phyloP scores from a whole-genome alignment of 2,329 filamentous ascomycete genomes.

The Zalaria sp. region DNA sequence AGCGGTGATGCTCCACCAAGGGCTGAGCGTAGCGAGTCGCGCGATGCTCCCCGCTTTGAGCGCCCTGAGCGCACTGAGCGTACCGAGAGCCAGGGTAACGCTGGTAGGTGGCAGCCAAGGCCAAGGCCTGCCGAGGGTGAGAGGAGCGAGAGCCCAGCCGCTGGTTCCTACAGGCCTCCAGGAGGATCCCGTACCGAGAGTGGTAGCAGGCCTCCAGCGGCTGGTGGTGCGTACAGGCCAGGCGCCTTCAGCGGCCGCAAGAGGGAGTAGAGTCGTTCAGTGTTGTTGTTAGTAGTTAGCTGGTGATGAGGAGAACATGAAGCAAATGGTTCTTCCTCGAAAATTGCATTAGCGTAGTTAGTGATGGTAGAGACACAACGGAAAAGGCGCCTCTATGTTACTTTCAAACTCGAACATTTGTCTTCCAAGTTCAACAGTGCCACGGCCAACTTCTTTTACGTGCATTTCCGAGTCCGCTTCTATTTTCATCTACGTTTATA shows the following conservation, averaged over 20 bases:
- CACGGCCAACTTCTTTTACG: too few relatives aligned
- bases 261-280: conserved; percentile 1
- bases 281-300: too few relatives aligned
- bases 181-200: conserved; percentile 7
- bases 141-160: conserved; percentile 7
- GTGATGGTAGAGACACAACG: too few relatives aligned
- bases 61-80: conserved; percentile 7
- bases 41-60: conserved; percentile 7
- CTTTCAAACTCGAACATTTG: too few relatives aligned
- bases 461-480: too few relatives aligned
- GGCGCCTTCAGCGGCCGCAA: conserved; percentile 4
- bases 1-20: conserved; percentile 8
- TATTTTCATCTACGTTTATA: too few relatives aligned
- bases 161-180: conserved; percentile 12
- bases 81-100: background rate
- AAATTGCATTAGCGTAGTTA: too few relatives aligned
- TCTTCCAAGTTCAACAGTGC: too few relatives aligned
- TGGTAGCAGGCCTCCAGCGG: background rate
- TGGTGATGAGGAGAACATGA: too few relatives aligned
- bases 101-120: conserved; percentile 4
- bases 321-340: too few relatives aligned
- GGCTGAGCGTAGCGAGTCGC: background rate
- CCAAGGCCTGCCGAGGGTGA: conserved; percentile 10
- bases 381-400: too few relatives aligned
- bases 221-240: conserved; percentile 7